Evolutionary conservation across 179 eudicot genomes (phyloP).

Genomic region (Amaranthus tricolor): DNA sequence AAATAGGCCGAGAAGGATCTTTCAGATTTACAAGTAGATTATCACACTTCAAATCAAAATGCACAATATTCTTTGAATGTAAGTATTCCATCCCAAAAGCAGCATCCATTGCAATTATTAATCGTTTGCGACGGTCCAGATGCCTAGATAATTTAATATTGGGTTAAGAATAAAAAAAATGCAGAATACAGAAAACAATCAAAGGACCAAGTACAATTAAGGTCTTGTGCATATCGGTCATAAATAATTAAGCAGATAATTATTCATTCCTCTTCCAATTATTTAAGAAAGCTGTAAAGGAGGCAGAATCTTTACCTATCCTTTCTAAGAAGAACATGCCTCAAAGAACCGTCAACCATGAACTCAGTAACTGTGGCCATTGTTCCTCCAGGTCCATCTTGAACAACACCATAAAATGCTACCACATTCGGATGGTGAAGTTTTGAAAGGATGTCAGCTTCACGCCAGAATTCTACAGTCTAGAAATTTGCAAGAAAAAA

Average conservation of each 20-base stretch:
- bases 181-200: not conserved
- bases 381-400: constrained; percentile 54
- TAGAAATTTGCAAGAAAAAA: constrained; percentile 13
- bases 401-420: constrained; percentile 51
- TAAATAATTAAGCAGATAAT: not conserved
- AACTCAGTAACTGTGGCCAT: constrained; percentile 48
- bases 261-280: not conserved
- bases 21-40: constrained; percentile 50
- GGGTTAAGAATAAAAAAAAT: not conserved
- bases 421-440: constrained; percentile 58
- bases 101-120: constrained; percentile 54
- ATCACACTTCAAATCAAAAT: constrained; percentile 52
- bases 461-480: constrained; percentile 51
- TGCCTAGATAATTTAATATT: constrained; percentile 25
- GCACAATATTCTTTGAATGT: constrained; percentile 49
- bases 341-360: constrained; percentile 52
- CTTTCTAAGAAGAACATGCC: constrained; percentile 48
- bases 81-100: constrained; percentile 53
- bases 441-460: constrained; percentile 54
- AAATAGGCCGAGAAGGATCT: constrained; percentile 49
- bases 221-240: not conserved
- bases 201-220: not conserved
- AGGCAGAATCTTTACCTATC: constrained; percentile 32
- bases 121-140: constrained; percentile 45
- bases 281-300: not conserved